Evolutionary conservation across 2,329 filamentous ascomycete species (phyloP).

Genomic region (Fusarium albosuccineum): DNA sequence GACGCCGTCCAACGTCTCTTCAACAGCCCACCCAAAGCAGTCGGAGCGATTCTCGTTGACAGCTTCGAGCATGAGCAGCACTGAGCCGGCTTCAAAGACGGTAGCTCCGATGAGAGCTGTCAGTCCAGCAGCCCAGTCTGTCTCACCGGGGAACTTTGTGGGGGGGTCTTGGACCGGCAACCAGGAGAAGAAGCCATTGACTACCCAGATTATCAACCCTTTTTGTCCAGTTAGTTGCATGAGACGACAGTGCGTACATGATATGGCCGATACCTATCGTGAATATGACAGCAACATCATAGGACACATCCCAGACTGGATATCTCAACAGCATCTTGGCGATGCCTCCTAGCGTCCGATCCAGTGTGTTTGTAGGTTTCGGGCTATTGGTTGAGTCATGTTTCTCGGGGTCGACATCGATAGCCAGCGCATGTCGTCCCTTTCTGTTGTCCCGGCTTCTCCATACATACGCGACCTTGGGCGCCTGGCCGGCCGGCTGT

Average conservation of each 20-base stretch:
- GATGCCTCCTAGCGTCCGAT: conserved; percentile 48
- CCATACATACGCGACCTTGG: conserved; percentile 54
- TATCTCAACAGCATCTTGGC: conserved; percentile 53
- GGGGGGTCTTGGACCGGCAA: conserved; percentile 64
- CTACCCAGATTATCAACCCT: conserved; percentile 65
- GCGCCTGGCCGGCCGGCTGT: neutral
- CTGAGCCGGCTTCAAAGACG: conserved; percentile 73
- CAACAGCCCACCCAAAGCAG: conserved; percentile 78
- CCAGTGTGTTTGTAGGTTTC: conserved; percentile 43
- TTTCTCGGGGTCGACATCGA: conserved; percentile 33
- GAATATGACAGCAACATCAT: conserved; percentile 56
- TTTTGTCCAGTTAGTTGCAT: neutral
- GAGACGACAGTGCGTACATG: neutral
- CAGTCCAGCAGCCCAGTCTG: conserved; percentile 69
- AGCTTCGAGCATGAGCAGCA: conserved; percentile 75
- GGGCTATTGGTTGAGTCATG: conserved; percentile 37
- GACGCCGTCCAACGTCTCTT: conserved; percentile 48
- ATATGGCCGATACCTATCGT: conserved; percentile 49
- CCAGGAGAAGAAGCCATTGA: conserved; percentile 70
- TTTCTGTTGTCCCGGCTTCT: conserved; percentile 59
- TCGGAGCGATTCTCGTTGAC: conserved; percentile 74
- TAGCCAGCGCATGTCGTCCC: conserved; percentile 52
- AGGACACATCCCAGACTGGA: conserved; percentile 59
- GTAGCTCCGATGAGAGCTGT: conserved; percentile 76
- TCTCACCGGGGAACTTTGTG: conserved; percentile 66